These are phyloP conservation scores for Closterium sp. DNA, from an alignment of 139 green algal genomes.

Conservation along the genomic window DNA sequence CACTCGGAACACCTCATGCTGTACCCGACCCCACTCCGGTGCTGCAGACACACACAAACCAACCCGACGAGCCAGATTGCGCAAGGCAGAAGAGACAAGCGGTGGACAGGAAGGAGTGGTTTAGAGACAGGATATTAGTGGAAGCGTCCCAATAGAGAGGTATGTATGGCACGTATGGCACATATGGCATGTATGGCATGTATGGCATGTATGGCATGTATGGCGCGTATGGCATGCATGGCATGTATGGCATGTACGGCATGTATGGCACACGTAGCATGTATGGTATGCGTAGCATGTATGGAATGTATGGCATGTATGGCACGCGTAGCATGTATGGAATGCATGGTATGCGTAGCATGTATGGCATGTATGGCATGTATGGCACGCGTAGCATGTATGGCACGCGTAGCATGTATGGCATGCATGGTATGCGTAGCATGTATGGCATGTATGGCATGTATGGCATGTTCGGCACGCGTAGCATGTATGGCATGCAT, in stretches of 20 bases:
- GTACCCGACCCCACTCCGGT: neutral
- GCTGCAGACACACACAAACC: neutral
- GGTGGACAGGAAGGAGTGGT: no score
- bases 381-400: neutral
- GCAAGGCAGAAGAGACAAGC: no score
- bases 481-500: neutral
- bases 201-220: neutral
- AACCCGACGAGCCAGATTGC: no score
- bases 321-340: neutral
- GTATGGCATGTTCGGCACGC: neutral
- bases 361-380: neutral
- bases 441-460: neutral
- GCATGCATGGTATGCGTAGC: no score
- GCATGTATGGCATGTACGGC: neutral
- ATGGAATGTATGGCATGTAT: neutral
- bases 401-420: neutral
- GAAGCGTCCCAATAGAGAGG: no score
- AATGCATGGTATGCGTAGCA: neutral
- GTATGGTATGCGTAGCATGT: neutral
- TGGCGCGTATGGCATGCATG: neutral
- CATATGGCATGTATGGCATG: neutral
- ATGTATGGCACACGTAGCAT: neutral
- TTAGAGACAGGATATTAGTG: no score
- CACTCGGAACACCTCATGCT: neutral
- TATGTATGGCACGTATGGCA: neutral